Percentiles rank a stretch among this genome's conserved stretches.
phyloP scores from a whole-genome alignment of 2,329 filamentous ascomycete species.

The Botrytis fragariae region DNA sequence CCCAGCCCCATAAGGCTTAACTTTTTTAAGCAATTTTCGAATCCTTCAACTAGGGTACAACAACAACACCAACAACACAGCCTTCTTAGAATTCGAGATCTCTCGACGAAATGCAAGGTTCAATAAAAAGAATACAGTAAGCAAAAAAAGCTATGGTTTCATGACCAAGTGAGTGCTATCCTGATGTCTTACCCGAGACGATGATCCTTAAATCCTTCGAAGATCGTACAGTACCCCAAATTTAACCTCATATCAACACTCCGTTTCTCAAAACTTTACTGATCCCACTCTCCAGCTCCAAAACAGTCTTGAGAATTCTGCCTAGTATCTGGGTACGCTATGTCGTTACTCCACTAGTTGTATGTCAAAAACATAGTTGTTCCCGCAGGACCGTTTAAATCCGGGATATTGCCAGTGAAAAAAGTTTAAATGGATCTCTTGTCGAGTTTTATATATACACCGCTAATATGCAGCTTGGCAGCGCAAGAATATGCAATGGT shows the following conservation, averaged over 20 bases:
- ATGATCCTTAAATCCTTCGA: not conserved
- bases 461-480: not conserved
- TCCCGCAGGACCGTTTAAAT: not conserved
- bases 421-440: not conserved
- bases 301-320: not conserved
- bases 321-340: not conserved
- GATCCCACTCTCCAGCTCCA: not conserved
- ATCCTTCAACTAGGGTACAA: not conserved
- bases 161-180: not conserved
- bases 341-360: not conserved
- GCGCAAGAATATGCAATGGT: not conserved
- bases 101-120: not conserved
- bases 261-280: not conserved
- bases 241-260: not conserved
- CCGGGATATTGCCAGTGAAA: not conserved
- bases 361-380: not conserved
- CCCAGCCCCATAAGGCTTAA: not conserved
- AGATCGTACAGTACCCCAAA: not conserved
- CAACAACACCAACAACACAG: constrained; percentile 11
- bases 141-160: not conserved
- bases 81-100: not conserved
- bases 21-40: constrained; percentile 10
- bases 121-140: not conserved
- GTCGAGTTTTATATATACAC: not conserved
- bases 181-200: not conserved